A percentile compares a stretch with the other conserved stretches of the same genome.
Evolutionary conservation across 2,329 filamentous ascomycete species (phyloP).

Genomic region (Colletotrichum zoysiae): DNA sequence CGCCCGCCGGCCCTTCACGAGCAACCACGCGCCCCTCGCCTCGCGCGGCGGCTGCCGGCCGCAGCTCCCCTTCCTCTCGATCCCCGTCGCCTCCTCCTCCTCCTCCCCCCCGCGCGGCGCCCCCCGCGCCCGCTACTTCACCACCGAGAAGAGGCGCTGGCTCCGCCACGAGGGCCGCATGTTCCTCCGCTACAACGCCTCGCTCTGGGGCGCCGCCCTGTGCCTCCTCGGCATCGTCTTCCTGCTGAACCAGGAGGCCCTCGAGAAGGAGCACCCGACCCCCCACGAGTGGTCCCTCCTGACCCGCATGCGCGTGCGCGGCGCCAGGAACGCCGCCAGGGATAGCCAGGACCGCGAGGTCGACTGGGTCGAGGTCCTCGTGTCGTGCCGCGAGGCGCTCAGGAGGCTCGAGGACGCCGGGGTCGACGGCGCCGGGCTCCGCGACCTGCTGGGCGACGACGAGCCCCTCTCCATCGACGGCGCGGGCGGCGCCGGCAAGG

Average conservation of each 20-base stretch:
- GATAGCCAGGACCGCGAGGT: constrained; percentile 65
- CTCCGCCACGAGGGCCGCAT: constrained; percentile 78
- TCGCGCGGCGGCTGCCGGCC: constrained; percentile 56
- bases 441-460: constrained; percentile 61
- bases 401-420: constrained; percentile 76
- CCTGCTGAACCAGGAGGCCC: constrained; percentile 77
- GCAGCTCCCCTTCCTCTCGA: constrained; percentile 65
- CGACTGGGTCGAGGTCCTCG: constrained; percentile 77
- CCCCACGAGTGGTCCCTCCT: constrained; percentile 84
- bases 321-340: constrained; percentile 70
- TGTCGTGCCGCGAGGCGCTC: constrained; percentile 70
- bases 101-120: constrained; percentile 57
- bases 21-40: constrained; percentile 42
- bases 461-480: constrained; percentile 67
- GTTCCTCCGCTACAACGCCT: constrained; percentile 75
- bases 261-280: constrained; percentile 83
- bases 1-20: constrained; percentile 42
- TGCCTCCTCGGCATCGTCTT: constrained; percentile 72
- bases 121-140: constrained; percentile 77
- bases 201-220: constrained; percentile 73
- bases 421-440: constrained; percentile 76
- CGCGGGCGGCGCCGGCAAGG: constrained; percentile 67
- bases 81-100: constrained; percentile 56
- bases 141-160: constrained; percentile 81
- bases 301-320: constrained; percentile 76